A percentile compares a stretch with the other conserved stretches of the same genome.
Conservation (phyloP, 306 rosid genomes). For the Hippophae gyantsensis region DNA sequence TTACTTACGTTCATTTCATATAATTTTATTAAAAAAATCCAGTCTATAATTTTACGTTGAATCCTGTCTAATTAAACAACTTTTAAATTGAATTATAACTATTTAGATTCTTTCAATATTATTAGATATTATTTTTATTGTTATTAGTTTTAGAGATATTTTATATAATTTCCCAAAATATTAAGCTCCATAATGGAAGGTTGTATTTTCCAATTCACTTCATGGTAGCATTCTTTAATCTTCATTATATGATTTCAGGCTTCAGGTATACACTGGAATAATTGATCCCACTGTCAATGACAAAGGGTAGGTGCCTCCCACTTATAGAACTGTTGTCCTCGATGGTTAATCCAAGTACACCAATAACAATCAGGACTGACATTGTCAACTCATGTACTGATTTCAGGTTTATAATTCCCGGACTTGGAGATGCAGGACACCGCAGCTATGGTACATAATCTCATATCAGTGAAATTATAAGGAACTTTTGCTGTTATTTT, state of each 20-base stretch:
- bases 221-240: conserved; percentile 5
- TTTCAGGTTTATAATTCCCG: conserved; percentile 86
- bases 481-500: conserved; percentile 24
- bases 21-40: too few relatives aligned
- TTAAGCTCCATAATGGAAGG: not conserved
- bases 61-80: too few relatives aligned
- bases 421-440: conserved; percentile 97
- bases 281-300: conserved; percentile 82
- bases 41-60: too few relatives aligned
- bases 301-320: conserved; percentile 53
- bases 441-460: conserved; percentile 74
- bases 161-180: too few relatives aligned
- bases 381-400: not conserved
- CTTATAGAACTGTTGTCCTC: not conserved
- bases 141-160: too few relatives aligned
- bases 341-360: not conserved
- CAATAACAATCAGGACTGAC: not conserved
- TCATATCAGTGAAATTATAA: not conserved
- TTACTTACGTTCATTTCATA: too few relatives aligned
- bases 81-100: too few relatives aligned
- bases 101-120: too few relatives aligned
- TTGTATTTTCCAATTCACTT: conserved; percentile 10
- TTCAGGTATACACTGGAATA: conserved; percentile 78
- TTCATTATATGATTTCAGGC: conserved; percentile 31
- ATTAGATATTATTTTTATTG: too few relatives aligned